A percentile compares a stretch with the other conserved stretches of the same genome.
phyloP scores from a whole-genome alignment of 108 stramenopile species.

The Nitzschia sp. region DNA sequence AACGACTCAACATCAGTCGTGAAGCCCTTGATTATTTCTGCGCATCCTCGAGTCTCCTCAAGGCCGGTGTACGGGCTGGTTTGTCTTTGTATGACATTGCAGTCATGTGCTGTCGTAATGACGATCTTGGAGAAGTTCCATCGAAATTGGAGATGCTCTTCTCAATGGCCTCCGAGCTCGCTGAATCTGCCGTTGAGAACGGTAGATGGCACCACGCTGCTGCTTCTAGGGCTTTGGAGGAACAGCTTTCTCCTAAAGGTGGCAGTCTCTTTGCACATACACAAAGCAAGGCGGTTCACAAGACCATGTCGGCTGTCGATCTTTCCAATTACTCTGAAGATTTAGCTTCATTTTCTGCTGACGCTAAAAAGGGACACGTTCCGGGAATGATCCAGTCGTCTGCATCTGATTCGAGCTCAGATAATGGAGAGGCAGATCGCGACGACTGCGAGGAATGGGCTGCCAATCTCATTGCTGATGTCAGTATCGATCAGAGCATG shows the following conservation, averaged over 20 bases:
- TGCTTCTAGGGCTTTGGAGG: conserved; percentile 71
- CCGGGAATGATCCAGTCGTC: conserved; percentile 67
- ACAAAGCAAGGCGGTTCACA: not conserved
- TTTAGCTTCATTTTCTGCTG: not conserved
- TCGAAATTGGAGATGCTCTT: conserved; percentile 75
- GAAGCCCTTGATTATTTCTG: conserved; percentile 80
- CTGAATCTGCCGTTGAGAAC: conserved; percentile 70
- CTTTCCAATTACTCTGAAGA: conserved; percentile 5
- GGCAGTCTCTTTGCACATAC: conserved; percentile 24
- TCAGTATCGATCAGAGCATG: conserved; percentile 31
- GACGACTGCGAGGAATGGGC: conserved; percentile 85
- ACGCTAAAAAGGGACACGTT: not conserved
- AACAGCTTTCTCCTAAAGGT: conserved; percentile 64
- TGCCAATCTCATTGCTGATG: conserved; percentile 57
- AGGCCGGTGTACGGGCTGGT: conserved; percentile 72
- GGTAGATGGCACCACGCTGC: conserved; percentile 79
- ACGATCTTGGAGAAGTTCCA: conserved; percentile 70
- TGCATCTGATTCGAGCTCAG: conserved; percentile 68
- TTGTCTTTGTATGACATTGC: conserved; percentile 85
- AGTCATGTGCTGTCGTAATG: conserved; percentile 81
- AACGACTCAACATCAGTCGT: conserved; percentile 60
- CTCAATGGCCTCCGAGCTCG: conserved; percentile 78
- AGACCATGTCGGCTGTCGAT: conserved; percentile 25
- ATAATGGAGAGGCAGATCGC: conserved; percentile 41
- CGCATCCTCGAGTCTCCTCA: conserved; percentile 66